phyloP scores from a whole-genome alignment of 805 yeast genomes.

The Saccharomyces paradoxus region DNA sequence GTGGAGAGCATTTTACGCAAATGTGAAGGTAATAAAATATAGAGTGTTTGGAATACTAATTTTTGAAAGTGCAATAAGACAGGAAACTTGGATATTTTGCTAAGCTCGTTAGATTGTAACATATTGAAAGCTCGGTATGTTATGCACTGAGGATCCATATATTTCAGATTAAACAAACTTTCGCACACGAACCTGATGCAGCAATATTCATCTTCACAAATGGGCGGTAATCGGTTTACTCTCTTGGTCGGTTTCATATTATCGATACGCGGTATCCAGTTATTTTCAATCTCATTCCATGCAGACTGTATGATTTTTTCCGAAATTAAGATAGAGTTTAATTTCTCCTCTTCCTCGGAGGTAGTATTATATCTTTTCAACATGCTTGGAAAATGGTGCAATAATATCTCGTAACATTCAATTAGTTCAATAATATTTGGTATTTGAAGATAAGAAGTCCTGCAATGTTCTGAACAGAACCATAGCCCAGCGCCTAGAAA shows the following conservation, averaged over 20 bases:
- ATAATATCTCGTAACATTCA: conserved; percentile 28
- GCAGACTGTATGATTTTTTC: conserved; percentile 8
- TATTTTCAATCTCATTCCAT: conserved; percentile 15
- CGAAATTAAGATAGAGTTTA: conserved; percentile 7
- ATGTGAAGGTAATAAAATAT: conserved; percentile 31
- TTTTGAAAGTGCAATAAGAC: conserved; percentile 40
- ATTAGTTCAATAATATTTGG: conserved; percentile 35
- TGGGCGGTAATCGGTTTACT: conserved; percentile 32
- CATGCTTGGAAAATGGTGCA: conserved; percentile 16
- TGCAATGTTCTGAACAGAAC: conserved; percentile 47
- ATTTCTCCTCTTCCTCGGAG: conserved; percentile 6
- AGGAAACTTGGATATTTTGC: conserved; percentile 41
- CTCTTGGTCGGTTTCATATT: conserved; percentile 33
- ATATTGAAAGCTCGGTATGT: conserved; percentile 26
- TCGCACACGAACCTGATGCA: conserved; percentile 42
- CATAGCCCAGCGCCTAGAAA: conserved; percentile 38
- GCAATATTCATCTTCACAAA: conserved; percentile 47
- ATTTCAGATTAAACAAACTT: conserved; percentile 29
- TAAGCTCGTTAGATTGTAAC: conserved; percentile 46
- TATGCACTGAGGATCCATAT: conserved; percentile 14
- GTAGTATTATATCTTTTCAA: conserved; percentile 23
- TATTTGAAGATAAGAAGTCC: conserved; percentile 27
- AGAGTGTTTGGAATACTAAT: conserved; percentile 41
- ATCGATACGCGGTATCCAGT: conserved; percentile 34
- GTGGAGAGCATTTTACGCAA: conserved; percentile 34